Base-by-base conservation (phyloP, 2,329 filamentous ascomycete genomes). In the Cladosporium sphaerospermum region DNA sequence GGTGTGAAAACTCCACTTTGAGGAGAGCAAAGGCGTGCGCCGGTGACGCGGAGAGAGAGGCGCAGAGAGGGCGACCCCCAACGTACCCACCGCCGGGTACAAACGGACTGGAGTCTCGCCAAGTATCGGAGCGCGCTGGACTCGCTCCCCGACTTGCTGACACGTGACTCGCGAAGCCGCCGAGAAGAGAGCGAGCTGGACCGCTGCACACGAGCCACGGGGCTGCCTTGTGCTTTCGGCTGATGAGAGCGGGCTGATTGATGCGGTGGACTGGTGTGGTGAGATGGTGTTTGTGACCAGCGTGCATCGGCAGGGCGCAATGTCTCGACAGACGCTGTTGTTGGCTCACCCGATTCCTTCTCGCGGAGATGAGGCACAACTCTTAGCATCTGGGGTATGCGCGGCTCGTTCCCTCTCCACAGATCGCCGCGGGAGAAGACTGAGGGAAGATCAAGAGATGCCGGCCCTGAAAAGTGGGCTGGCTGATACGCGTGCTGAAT, bases 351-450 rank as follows among this genome's bases (percentile, higher is more conserved):
- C 14, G 41, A 31, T 40, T 39, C 13, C 16, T 39, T 39, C 36
- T 39, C 28, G 47, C 47, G 47, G 47, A 43, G 39, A 50, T 16
- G 32, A 33, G 47, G 47, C 18, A 39, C 36, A 41, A 49, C 32
- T 34, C 45, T 14, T 34, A 51, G 40, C 40, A 51, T 43, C 48
- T 51, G 48, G 48, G 48, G 48, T 51, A 50, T 50, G 9, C 34
- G 48, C 48, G 48, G 48, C 48, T 42, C 40, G 48, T 28, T 43
- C 40, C 48, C 48, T 51, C 48, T 51, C 48, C 48, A 51, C 48
- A 51, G 46, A 46, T 51, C 48, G 48, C 37, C 40, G 48, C 48
- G 48, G 48, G 48, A 51, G 48, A 51, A 51, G 48, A 51, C 32
- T 51, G 23, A 36, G 28, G 41, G 48, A 51, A 51, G 48, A 51